These are phyloP conservation scores for Trametes sanguinea DNA, from an alignment of 768 basidiomycete genomes.

Conservation along the genomic window DNA sequence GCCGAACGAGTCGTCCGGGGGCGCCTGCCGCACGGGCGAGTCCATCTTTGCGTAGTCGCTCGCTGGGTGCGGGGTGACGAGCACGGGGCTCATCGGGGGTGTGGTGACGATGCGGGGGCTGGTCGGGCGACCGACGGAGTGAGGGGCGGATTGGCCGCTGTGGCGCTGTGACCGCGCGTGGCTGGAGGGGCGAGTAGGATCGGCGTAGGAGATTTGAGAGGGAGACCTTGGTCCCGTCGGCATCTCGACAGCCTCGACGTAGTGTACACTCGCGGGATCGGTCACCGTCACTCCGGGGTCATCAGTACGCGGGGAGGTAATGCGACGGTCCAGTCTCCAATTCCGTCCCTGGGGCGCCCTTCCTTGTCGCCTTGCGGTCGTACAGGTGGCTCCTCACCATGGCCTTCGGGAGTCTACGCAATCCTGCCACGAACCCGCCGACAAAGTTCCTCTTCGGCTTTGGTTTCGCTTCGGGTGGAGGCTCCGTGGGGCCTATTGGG, in stretches of 20 bases:
- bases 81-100: slow-evolving; percentile 29
- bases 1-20: slow-evolving; percentile 32
- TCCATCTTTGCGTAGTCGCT: slow-evolving; percentile 41
- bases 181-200: slow-evolving; percentile 3
- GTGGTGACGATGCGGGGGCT: slow-evolving; percentile 11
- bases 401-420: slow-evolving; percentile 23
- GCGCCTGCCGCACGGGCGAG: slow-evolving; percentile 24
- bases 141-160: slow-evolving; percentile 5
- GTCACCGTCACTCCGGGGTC: slow-evolving; percentile 21
- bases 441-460: slow-evolving; percentile 24
- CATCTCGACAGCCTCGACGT: slow-evolving; percentile 17
- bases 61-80: slow-evolving; percentile 32
- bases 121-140: background rate
- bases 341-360: slow-evolving; percentile 15
- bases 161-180: slow-evolving; percentile 2
- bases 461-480: background rate
- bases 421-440: slow-evolving; percentile 28
- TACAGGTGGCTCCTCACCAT: slow-evolving; percentile 17
- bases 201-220: slow-evolving; percentile 6
- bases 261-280: slow-evolving; percentile 21
- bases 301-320: slow-evolving; percentile 22
- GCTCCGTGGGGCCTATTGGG: background rate
- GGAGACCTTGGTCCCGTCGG: background rate
- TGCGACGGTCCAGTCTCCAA: slow-evolving; percentile 9
- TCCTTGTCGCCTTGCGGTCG: slow-evolving; percentile 21